Evolutionary conservation across 192 early-diverging fungal genomes (phyloP).

Genomic region (Obelidium mucronatum): DNA sequence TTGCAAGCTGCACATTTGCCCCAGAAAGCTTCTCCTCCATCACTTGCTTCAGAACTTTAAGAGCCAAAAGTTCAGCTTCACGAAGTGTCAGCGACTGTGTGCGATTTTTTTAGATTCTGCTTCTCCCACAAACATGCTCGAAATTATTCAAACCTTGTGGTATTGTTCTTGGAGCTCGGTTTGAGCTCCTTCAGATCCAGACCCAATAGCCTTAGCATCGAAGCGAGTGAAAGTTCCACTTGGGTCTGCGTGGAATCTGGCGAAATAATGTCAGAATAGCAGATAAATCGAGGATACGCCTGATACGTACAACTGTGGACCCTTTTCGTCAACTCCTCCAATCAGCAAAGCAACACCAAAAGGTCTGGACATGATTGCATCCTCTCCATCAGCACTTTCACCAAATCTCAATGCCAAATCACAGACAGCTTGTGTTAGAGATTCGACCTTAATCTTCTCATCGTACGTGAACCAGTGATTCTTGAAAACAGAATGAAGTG

Average conservation of each 20-base stretch:
- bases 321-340: constrained; percentile 96
- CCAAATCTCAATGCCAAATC: constrained; percentile 97
- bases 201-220: constrained; percentile 98
- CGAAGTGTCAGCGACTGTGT: constrained; percentile 78
- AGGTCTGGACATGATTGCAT: constrained; percentile 97
- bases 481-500: constrained; percentile 42
- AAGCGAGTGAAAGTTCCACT: constrained; percentile 96
- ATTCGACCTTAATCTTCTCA: constrained; percentile 94
- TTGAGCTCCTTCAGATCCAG: constrained; percentile 98
- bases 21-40: constrained; percentile 99
- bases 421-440: constrained; percentile 97
- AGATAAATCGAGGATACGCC: neutral
- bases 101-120: neutral
- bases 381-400: constrained; percentile 94
- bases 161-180: constrained; percentile 97
- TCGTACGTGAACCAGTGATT: constrained; percentile 97
- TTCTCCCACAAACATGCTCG: neutral
- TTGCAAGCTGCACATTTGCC: constrained; percentile 93
- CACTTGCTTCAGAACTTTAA: constrained; percentile 98
- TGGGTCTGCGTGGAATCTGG: constrained; percentile 93
- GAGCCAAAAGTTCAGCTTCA: constrained; percentile 87
- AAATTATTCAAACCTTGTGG: constrained; percentile 73
- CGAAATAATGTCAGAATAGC: neutral
- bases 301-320: constrained; percentile 88
- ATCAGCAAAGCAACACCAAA: constrained; percentile 99